A percentile compares a stretch with the other conserved stretches of the same genome.
Evolutionary conservation across 345 rosid genomes (phyloP).

Genomic region (Excoecaria cochinchinensis): DNA sequence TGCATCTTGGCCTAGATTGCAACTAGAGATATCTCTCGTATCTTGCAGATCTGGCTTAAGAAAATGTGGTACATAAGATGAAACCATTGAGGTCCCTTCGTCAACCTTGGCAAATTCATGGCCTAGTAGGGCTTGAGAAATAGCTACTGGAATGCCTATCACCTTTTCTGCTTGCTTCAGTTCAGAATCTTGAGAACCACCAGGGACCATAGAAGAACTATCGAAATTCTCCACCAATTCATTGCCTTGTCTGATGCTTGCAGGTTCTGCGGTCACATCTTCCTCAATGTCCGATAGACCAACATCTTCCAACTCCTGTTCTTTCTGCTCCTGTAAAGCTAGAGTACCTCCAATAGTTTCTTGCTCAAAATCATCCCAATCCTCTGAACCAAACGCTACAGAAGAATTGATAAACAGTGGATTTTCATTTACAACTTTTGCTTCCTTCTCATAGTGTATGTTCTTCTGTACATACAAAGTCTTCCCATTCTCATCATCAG

Average conservation of each 20-base stretch:
- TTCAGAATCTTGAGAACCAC: conserved; percentile 28
- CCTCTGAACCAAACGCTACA: conserved; percentile 83
- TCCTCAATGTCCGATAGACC: conserved; percentile 33
- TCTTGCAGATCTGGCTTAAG: conserved; percentile 24
- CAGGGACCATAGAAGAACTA: conserved; percentile 20
- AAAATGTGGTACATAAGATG: conserved; percentile 25
- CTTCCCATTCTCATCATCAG: conserved; percentile 46
- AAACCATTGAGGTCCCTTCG: conserved; percentile 14
- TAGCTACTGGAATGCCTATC: conserved; percentile 38
- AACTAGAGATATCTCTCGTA: conserved; percentile 31
- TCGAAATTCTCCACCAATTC: conserved; percentile 24
- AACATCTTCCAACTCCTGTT: conserved; percentile 29
- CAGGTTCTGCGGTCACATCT: conserved; percentile 24
- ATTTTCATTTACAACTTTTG: conserved; percentile 39
- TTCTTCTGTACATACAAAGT: conserved; percentile 30
- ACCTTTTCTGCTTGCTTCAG: conserved; percentile 35
- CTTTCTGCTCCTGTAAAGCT: conserved; percentile 34
- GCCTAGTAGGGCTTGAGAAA: conserved; percentile 30
- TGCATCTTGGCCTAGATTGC: conserved; percentile 33
- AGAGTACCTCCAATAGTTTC: conserved; percentile 43
- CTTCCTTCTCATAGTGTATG: conserved; percentile 20
- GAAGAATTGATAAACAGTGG: conserved; percentile 68
- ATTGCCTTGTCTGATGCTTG: conserved; percentile 25
- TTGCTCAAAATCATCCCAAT: conserved; percentile 88
- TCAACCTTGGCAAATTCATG: conserved; percentile 22